Percentiles rank a stretch among this genome's conserved stretches.
These are phyloP conservation scores for Hypoxylon intermedium DNA, from an alignment of 495 filamentous ascomycete genomes.

Conservation along the genomic window DNA sequence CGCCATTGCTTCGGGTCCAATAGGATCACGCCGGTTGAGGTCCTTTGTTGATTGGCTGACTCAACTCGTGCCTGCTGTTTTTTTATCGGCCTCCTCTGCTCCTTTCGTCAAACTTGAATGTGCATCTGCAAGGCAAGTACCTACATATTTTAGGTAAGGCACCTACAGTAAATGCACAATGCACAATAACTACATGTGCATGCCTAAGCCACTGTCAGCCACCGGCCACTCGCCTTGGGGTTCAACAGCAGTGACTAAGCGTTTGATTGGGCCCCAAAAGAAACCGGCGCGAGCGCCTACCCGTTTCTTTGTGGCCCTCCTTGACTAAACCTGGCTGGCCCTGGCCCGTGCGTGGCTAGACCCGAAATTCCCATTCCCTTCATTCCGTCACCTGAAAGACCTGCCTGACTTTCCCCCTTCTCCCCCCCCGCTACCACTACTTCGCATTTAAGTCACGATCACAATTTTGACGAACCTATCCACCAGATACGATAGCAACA, in stretches of 20 bases:
- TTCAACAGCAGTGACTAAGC: background rate
- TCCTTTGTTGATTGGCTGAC: too few relatives aligned
- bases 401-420: conserved; percentile 30
- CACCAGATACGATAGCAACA: conserved; percentile 19
- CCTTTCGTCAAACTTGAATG: too few relatives aligned
- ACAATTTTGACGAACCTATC: conserved; percentile 3
- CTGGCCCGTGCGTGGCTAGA: conserved; percentile 26
- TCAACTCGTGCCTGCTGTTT: too few relatives aligned
- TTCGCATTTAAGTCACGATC: conserved; percentile 23
- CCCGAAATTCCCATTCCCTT: conserved; percentile 21
- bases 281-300: conserved; percentile 28
- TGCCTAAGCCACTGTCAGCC: conserved; percentile 33
- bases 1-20: conserved; percentile 29
- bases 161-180: background rate
- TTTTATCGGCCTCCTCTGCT: too few relatives aligned
- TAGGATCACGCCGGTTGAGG: conserved; percentile 1
- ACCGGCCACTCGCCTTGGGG: conserved; percentile 28
- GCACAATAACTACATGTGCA: conserved; percentile 3
- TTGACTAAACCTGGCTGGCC: background rate
- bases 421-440: conserved; percentile 28
- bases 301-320: conserved; percentile 15
- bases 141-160: background rate
- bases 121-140: too few relatives aligned
- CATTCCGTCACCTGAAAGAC: conserved; percentile 40
- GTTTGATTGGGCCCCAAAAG: conserved; percentile 5